These are phyloP conservation scores for Diaporthe nobilis DNA, from an alignment of 2,329 filamentous ascomycete genomes.

Conservation along the genomic window DNA sequence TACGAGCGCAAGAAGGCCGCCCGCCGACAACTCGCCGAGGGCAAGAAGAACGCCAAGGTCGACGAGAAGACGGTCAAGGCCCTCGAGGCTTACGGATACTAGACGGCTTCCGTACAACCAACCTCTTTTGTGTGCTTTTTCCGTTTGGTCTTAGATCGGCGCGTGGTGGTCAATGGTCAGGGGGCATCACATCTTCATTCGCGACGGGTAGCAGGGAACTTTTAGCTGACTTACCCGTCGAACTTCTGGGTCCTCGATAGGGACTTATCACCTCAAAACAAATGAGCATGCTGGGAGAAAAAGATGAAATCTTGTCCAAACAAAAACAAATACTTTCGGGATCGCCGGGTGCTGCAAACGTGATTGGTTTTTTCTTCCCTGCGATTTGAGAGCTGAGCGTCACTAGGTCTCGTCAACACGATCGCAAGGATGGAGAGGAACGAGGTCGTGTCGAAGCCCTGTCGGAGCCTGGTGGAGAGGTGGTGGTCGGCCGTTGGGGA, in stretches of 20 bases:
- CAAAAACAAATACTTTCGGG: slow-evolving; percentile 25
- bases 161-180: slow-evolving; percentile 43
- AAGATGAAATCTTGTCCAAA: slow-evolving; percentile 36
- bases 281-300: slow-evolving; percentile 40
- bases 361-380: slow-evolving; percentile 13
- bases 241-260: slow-evolving; percentile 40
- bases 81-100: slow-evolving; percentile 93
- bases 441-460: background rate
- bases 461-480: slow-evolving; percentile 8
- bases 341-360: slow-evolving; percentile 24
- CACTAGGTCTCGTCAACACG: slow-evolving; percentile 22
- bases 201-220: slow-evolving; percentile 41
- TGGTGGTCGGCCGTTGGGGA: slow-evolving; percentile 14
- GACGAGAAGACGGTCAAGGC: slow-evolving; percentile 89
- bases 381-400: slow-evolving; percentile 20
- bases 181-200: slow-evolving; percentile 40
- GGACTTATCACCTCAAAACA: slow-evolving; percentile 40
- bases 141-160: slow-evolving; percentile 44
- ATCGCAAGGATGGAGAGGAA: background rate
- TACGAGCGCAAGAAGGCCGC: slow-evolving; percentile 99
- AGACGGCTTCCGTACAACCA: slow-evolving; percentile 56
- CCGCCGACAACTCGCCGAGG: slow-evolving; percentile 89
- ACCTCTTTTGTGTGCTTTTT: slow-evolving; percentile 42
- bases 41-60: slow-evolving; percentile 91
- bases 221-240: slow-evolving; percentile 41